Evolutionary conservation across 495 filamentous ascomycete genomes (phyloP), one percentile per base, ranked within the genome.

Genomic region (Elasticomyces elasticus): DNA sequence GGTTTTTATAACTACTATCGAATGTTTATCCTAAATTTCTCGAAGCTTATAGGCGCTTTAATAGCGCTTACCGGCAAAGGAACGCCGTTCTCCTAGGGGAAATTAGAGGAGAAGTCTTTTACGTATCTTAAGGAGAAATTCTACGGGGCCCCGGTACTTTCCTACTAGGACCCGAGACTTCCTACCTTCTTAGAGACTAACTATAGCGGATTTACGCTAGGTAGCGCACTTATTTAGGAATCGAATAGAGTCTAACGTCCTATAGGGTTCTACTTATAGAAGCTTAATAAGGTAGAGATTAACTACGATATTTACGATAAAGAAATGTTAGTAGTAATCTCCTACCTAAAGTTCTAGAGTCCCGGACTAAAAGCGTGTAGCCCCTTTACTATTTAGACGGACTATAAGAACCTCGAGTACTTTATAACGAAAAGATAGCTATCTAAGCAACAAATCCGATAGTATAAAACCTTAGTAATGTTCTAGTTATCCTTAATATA

Each of bases 291-390:
- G 15, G 33, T 40, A 15, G 27, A 54, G 41, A 46, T 20, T 47
- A 50, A 54, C 41, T 54, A 54, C 27, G 27, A 54, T 19, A 54
- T 54, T 37, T 54, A 54, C 33, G 33, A 54, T 54, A 54, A 54
- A 28, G 40, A 54, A 48, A 19, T 54, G 10, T 27, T 54, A 31
- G 30, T 48, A 28, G 28, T 54, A 22, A 49, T 54, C 17, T 12
- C n/a, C 17, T 24, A 10, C 41, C 33, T 54, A 46, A 54, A 54
- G 28, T 22, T 19, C 19, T 54, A 54, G 51, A 15, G 15, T 25
- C 41, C 33, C 15, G 23, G 49, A 23, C 51, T 54, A 46, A 35
- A 54, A 54, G 51, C 12, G 5, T 49, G 20, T 43, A 43, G 40
- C 40, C 38, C 22, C n/a, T 47, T 24, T 24, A 54, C 13, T 20